Conservation (phyloP, 106 monocot species). For the Acanthochlamys bracteata region DNA sequence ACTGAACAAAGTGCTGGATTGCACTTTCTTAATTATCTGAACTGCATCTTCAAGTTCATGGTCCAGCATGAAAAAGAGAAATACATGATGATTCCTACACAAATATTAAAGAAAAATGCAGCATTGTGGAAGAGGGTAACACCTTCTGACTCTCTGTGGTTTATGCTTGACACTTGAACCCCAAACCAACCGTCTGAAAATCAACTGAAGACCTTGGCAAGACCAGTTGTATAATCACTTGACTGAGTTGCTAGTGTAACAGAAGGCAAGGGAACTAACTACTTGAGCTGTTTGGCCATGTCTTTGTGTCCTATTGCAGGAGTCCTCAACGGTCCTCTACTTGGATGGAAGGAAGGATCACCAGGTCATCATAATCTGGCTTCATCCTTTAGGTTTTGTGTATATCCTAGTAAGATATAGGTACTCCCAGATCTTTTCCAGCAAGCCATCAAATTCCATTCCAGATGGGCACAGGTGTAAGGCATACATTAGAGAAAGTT, state of each 20-base stretch:
- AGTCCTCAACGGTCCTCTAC: constrained; percentile 72
- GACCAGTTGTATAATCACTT: neutral
- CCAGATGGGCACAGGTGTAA: constrained; percentile 66
- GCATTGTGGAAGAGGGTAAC: neutral
- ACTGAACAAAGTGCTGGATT: neutral
- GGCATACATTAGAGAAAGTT: neutral
- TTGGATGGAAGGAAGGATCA: constrained; percentile 92
- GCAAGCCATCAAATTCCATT: constrained; percentile 96
- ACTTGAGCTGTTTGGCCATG: constrained; percentile 89
- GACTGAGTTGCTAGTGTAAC: neutral
- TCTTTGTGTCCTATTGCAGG: constrained; percentile 92
- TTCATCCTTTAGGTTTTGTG: constrained; percentile 98
- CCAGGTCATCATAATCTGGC: constrained; percentile 98
- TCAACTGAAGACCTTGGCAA: no score
- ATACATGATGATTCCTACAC: neutral
- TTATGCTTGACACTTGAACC: constrained; percentile 97
- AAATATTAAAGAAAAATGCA: neutral
- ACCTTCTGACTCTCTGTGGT: constrained; percentile 97
- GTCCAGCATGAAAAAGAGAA: constrained; percentile 35
- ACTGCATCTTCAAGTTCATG: constrained; percentile 98
- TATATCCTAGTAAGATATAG: constrained; percentile 83
- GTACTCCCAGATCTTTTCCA: constrained; percentile 95
- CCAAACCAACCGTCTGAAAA: constrained; percentile 87
- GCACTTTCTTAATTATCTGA: constrained; percentile 97
- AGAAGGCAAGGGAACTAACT: neutral